A percentile compares a stretch with the other conserved stretches of the same genome.
Conservation (phyloP, 1,284 basidiomycete species). For the Quambalaria eucalypti region DNA sequence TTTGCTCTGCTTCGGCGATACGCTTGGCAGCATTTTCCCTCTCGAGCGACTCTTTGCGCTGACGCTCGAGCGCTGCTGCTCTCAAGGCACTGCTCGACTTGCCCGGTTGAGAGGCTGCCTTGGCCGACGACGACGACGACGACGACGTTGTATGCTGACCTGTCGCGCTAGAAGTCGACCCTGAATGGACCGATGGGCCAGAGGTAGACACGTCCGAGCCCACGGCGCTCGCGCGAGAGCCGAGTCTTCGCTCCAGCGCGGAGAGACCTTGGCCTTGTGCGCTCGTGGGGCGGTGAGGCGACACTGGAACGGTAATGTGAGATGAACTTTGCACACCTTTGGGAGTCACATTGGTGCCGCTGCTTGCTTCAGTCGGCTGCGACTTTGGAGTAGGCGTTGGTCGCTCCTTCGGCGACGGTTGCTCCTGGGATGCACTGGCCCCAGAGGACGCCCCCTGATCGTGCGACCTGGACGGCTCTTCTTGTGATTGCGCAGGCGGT, state of each 20-base stretch:
- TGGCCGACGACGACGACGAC: not conserved
- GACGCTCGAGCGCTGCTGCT: not conserved
- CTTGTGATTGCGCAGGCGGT: not conserved
- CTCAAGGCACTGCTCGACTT: not conserved
- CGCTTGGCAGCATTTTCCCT: not conserved
- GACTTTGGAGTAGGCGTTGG: slow-evolving; percentile 12
- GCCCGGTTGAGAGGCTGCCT: not conserved
- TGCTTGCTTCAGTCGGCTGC: not conserved
- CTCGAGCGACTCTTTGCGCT: not conserved
- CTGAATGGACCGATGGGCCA: not conserved
- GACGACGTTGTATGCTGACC: not conserved
- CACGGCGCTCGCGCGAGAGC: slow-evolving; percentile 5
- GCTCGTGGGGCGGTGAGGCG: not conserved
- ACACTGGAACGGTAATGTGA: not conserved
- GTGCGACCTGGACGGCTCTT: not conserved
- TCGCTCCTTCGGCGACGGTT: not conserved
- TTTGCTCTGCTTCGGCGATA: not conserved
- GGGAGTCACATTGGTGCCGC: not conserved
- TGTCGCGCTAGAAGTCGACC: not conserved
- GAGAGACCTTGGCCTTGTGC: not conserved
- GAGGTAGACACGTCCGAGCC: not conserved
- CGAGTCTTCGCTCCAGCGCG: not conserved
- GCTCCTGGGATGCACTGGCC: not conserved
- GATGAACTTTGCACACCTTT: not conserved
- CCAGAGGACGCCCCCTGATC: not conserved